A percentile compares a stretch with the other conserved stretches of the same genome.
These are phyloP conservation scores for Obelidium mucronatum DNA, from an alignment of 192 early-diverging fungal genomes.

Conservation along the genomic window DNA sequence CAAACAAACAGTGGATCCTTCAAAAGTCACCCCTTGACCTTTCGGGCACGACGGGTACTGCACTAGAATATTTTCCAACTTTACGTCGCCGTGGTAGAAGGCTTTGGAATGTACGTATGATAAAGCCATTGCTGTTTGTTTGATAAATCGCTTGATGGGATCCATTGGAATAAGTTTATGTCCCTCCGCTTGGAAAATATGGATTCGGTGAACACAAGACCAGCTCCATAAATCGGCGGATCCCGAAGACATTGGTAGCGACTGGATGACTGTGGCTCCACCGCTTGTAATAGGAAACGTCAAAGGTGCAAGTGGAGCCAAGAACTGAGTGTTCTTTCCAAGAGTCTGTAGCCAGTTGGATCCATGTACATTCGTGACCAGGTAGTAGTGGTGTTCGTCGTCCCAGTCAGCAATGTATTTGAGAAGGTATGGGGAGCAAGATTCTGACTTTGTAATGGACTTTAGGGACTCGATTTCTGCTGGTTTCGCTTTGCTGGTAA, in stretches of 20 bases:
- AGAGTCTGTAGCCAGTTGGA: constrained; percentile 8
- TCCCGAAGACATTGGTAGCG: constrained; percentile 10
- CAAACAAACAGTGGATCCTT: not conserved
- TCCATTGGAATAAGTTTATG: constrained; percentile 3
- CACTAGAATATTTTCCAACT: constrained; percentile 81
- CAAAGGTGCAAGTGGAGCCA: not conserved
- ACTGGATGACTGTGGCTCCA: not conserved
- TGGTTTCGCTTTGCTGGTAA: not conserved
- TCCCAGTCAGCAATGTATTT: constrained; percentile 23
- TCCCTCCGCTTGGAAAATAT: not conserved
- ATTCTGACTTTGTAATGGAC: not conserved
- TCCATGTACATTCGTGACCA: constrained; percentile 34
- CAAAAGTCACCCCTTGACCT: not conserved
- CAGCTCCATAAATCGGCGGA: constrained; percentile 24
- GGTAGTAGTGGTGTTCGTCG: constrained; percentile 34
- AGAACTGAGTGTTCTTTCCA: not conserved
- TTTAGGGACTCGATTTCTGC: constrained; percentile 23
- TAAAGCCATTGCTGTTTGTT: constrained; percentile 49
- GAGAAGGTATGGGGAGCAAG: not conserved
- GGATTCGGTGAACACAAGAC: not conserved
- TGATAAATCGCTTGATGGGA: constrained; percentile 45
- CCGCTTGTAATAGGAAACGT: not conserved
- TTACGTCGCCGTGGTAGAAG: constrained; percentile 73
- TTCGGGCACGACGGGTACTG: constrained; percentile 36
- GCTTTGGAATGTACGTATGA: constrained; percentile 50